A percentile compares a stretch with the other conserved stretches of the same genome.
These are phyloP conservation scores for Fonsecaea nubica DNA, from an alignment of 2,329 filamentous ascomycete genomes.

Conservation along the genomic window DNA sequence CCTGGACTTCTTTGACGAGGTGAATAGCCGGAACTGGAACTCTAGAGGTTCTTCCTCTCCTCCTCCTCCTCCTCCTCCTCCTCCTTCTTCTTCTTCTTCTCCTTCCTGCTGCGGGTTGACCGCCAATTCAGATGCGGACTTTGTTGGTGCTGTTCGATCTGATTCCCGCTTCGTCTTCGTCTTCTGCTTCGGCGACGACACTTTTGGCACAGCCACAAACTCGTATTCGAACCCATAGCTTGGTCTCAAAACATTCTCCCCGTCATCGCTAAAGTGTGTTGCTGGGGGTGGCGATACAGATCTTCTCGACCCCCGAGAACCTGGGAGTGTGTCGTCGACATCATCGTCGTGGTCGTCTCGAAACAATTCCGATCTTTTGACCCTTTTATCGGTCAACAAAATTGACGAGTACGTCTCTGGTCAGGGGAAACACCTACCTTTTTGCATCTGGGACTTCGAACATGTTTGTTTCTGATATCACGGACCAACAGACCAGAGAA, in stretches of 20 bases:
- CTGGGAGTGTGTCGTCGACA: not conserved
- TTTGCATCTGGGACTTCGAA: slow-evolving; percentile 34
- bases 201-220: slow-evolving; percentile 26
- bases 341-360: slow-evolving; percentile 12
- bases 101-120: slow-evolving; percentile 2
- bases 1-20: not conserved
- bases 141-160: not conserved
- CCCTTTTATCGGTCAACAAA: slow-evolving; percentile 11
- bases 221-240: slow-evolving; percentile 40
- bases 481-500: not conserved
- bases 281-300: slow-evolving; percentile 10
- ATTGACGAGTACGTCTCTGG: not conserved
- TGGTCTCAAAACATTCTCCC: not conserved
- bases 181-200: not conserved
- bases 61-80: slow-evolving; percentile 13
- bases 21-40: slow-evolving; percentile 38
- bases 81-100: slow-evolving; percentile 20
- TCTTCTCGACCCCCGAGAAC: slow-evolving; percentile 18
- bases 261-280: not conserved
- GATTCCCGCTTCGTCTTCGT: not conserved
- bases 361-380: slow-evolving; percentile 31
- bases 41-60: slow-evolving; percentile 6
- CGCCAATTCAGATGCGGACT: not conserved
- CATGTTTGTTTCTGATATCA: slow-evolving; percentile 16
- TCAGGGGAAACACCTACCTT: slow-evolving; percentile 23